Evolutionary conservation across 1,284 basidiomycete species (phyloP).

Genomic region (Microbotryum violaceum): DNA sequence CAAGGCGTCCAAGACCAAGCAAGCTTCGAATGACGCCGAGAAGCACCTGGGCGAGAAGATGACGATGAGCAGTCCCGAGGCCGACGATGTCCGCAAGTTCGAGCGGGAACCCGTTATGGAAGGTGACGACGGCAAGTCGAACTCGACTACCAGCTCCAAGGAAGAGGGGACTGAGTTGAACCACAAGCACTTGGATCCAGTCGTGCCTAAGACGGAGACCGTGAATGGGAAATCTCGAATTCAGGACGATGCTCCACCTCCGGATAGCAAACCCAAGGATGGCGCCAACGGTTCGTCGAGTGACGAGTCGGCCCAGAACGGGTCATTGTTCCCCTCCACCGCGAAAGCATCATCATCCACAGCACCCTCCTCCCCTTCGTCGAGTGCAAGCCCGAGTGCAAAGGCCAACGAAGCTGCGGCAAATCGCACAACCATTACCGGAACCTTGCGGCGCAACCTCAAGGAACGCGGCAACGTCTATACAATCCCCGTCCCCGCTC

Average conservation of each 20-base stretch:
- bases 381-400: not conserved
- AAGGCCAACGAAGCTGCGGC: conserved; percentile 21
- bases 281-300: conserved; percentile 3
- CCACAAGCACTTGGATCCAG: too few species aligned
- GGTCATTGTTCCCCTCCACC: too few species aligned
- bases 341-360: too few species aligned
- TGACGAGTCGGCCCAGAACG: not conserved
- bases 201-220: conserved; percentile 3
- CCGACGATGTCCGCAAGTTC: conserved; percentile 17
- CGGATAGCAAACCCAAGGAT: conserved; percentile 14
- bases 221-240: conserved; percentile 2
- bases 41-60: not conserved
- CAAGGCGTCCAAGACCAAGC: conserved; percentile 1
- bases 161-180: too few species aligned
- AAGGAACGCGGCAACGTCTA: conserved; percentile 40
- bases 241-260: conserved; percentile 6
- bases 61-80: conserved; percentile 10
- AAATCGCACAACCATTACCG: conserved; percentile 18
- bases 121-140: too few species aligned
- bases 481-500: conserved; percentile 58
- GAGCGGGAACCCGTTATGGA: not conserved
- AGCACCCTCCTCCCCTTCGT: too few species aligned
- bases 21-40: conserved; percentile 1
- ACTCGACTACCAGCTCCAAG: too few species aligned
- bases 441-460: conserved; percentile 18